Conservation (phyloP, 257 asterid genomes). For the Ligustrum vulgare region DNA sequence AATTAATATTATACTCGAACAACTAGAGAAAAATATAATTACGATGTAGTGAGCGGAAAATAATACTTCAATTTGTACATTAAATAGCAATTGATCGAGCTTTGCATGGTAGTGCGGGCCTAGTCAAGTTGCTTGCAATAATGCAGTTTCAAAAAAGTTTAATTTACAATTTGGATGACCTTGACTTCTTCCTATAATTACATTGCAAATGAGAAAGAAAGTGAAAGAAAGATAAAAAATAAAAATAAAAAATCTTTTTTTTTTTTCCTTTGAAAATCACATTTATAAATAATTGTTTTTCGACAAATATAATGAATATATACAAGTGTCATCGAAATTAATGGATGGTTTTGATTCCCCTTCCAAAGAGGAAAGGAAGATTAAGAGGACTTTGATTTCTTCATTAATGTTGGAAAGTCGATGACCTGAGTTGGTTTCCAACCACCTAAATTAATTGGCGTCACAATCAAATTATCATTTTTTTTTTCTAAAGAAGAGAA, state of each 20-base stretch:
- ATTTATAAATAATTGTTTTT: neutral
- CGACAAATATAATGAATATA: neutral
- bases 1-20: no score
- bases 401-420: neutral
- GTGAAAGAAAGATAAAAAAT: neutral
- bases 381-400: neutral
- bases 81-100: neutral
- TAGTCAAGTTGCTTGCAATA: conserved; percentile 26
- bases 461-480: neutral
- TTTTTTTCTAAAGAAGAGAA: no score
- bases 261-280: neutral
- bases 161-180: conserved; percentile 20
- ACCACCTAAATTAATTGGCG: neutral
- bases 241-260: no score
- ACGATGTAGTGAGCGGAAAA: neutral
- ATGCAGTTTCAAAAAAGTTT: neutral
- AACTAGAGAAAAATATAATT: no score
- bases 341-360: neutral
- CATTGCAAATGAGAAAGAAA: neutral
- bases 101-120: conserved; percentile 27
- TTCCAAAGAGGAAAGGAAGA: neutral
- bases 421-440: neutral
- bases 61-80: neutral
- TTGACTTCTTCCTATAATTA: conserved; percentile 17
- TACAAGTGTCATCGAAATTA: neutral